Evolutionary conservation across 768 basidiomycete species (phyloP).

Genomic region (Pleurotus salmoneostramineus): DNA sequence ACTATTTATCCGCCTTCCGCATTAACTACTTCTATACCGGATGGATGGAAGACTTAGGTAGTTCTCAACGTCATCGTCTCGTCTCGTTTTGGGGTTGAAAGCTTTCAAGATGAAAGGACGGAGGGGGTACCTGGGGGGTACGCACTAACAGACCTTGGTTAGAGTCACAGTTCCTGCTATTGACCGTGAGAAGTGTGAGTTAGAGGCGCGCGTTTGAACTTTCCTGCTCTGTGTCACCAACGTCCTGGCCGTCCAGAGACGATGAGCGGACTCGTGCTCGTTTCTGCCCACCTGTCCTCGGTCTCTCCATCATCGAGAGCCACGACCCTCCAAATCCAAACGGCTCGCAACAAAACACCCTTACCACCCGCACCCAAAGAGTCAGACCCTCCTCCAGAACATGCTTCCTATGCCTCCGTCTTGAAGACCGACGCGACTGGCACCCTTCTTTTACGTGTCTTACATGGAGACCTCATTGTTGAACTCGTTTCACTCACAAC

Average conservation of each 20-base stretch:
- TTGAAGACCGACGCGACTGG: conserved; percentile 57
- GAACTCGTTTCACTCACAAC: conserved; percentile 75
- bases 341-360: conserved; percentile 51
- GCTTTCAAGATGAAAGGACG: background rate
- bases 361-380: conserved; percentile 38
- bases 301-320: conserved; percentile 51
- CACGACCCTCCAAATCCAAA: conserved; percentile 50
- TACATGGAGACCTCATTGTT: conserved; percentile 70
- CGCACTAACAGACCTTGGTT: background rate
- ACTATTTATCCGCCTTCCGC: background rate
- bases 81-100: background rate
- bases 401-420: conserved; percentile 63
- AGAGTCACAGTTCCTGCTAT: background rate
- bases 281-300: conserved; percentile 63
- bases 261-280: conserved; percentile 38
- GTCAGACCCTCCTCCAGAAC: conserved; percentile 55
- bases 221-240: background rate
- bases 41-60: background rate
- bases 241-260: conserved; percentile 9
- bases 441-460: conserved; percentile 66
- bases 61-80: background rate
- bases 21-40: background rate
- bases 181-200: background rate
- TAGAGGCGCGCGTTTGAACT: too few relatives aligned
- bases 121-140: background rate